phyloP scores from a whole-genome alignment of 164 flowering plant species.

The Pachysandra terminalis region DNA sequence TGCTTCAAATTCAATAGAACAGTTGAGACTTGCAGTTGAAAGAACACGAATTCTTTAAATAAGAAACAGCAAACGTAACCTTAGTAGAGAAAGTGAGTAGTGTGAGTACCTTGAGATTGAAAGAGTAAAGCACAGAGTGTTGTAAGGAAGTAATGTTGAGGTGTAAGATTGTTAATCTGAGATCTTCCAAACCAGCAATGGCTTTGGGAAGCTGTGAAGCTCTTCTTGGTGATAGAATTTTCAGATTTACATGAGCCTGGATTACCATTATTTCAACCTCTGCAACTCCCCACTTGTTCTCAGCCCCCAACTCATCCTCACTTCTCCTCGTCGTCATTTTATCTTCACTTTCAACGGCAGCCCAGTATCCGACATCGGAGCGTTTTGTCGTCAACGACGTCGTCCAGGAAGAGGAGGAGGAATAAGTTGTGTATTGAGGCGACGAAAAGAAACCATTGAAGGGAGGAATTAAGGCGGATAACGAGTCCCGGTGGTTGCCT shows the following conservation, averaged over 20 bases:
- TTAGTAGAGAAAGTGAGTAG: no score
- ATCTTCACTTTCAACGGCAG: not conserved
- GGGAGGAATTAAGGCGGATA: slow-evolving; percentile 12
- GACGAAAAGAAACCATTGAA: slow-evolving; percentile 27
- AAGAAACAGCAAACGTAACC: no score
- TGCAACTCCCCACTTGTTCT: slow-evolving; percentile 26
- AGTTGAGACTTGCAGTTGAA: no score
- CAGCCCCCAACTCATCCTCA: slow-evolving; percentile 16
- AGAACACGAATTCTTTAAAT: no score
- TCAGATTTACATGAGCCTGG: slow-evolving; percentile 60
- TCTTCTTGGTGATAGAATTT: slow-evolving; percentile 38
- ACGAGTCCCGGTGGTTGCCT: slow-evolving; percentile 6
- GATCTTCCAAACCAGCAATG: slow-evolving; percentile 52
- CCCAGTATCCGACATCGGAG: not conserved
- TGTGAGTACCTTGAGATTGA: slow-evolving; percentile 57
- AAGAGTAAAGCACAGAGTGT: slow-evolving; percentile 43
- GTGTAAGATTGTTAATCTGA: slow-evolving; percentile 51
- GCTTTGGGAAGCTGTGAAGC: slow-evolving; percentile 42
- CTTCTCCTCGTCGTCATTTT: not conserved
- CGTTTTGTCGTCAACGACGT: not conserved
- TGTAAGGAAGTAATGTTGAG: slow-evolving; percentile 49
- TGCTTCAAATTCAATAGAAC: no score
- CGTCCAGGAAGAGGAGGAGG: slow-evolving; percentile 2
- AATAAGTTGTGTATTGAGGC: slow-evolving; percentile 23
- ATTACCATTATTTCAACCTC: slow-evolving; percentile 45